Evolutionary conservation across 2,329 filamentous ascomycete species (phyloP), one percentile per base, ranked within the genome.

Genomic region (Aspergillus puulaauensis): DNA sequence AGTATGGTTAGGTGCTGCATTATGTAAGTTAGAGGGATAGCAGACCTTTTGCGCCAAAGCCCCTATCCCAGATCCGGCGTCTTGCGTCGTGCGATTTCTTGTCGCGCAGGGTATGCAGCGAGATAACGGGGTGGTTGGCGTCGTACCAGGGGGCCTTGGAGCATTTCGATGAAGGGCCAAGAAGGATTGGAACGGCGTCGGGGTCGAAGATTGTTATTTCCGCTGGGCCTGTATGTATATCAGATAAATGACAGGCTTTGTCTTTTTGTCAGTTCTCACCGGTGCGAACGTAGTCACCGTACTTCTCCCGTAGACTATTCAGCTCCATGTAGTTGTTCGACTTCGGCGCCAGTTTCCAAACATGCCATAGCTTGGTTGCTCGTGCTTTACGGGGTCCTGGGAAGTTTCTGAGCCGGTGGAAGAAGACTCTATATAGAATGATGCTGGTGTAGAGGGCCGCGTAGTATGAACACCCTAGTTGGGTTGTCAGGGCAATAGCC

Each of bases 101-200:
- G 14, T 39, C 54, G 8, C 54, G 47, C 3, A 46, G 39, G 15
- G 54, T 56, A 40, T 51, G 47, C 37, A 51, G 47, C 17, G 24
- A 33, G 17, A 56, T 39, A 15, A 51, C 24, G 11, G 47, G 54
- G 6, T 19, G 35, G 7, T 39, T 35, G 24, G 23, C 6, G 15
- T 50, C 46, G 31, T 56, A 56, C 37, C 47, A 56, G 3, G 54
- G 44, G 8, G 39, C 48, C 31, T 56, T 56, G 17, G n/a, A 19
- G 15, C 46, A 51, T 14, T 44, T 51, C 5, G 54, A 44, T 14
- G 19, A 17, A 6, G 31, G 19, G 24, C 54, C 23, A 4, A 56
- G 24, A 5, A 56, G 37, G 8, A 39, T 8, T 6, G 40, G 47
- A 11, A 56, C 45, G 17, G 54, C 54, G 3, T 24, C 41, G 5